A percentile compares a stretch with the other conserved stretches of the same genome.
Conservation (phyloP, 495 filamentous ascomycete species). For the Xylaria acuta region DNA sequence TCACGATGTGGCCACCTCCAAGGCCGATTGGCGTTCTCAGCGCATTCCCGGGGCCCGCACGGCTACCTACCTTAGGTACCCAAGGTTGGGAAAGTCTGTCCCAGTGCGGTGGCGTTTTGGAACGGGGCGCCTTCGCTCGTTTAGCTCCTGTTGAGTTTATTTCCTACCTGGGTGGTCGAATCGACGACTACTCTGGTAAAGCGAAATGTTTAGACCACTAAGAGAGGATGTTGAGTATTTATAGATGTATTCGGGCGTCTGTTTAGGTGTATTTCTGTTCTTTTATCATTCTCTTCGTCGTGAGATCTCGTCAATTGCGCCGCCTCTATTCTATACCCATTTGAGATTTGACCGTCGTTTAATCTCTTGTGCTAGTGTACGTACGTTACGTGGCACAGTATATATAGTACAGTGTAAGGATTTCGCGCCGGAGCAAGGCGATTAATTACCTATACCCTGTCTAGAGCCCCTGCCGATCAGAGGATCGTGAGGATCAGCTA, state of each 20-base stretch:
- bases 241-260: background rate
- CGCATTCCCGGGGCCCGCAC: no score
- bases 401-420: background rate
- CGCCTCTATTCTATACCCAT: background rate
- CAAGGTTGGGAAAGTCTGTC: background rate
- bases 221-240: background rate
- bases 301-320: background rate
- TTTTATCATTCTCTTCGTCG: background rate
- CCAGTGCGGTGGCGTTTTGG: background rate
- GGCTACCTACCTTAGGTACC: no score
- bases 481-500: slow-evolving; percentile 4
- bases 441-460: background rate
- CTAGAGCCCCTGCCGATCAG: slow-evolving; percentile 1
- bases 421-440: background rate
- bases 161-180: background rate
- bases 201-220: background rate
- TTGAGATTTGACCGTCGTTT: background rate
- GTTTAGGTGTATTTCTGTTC: no score
- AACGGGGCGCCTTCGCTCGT: background rate
- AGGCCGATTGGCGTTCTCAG: no score
- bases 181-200: background rate
- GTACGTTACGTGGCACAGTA: slow-evolving; percentile 7
- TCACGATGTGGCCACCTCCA: no score
- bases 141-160: background rate
- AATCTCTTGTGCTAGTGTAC: no score